Evolutionary conservation across 371 early-diverging fungal species (phyloP).

Genomic region (Chytridium lagenaria): DNA sequence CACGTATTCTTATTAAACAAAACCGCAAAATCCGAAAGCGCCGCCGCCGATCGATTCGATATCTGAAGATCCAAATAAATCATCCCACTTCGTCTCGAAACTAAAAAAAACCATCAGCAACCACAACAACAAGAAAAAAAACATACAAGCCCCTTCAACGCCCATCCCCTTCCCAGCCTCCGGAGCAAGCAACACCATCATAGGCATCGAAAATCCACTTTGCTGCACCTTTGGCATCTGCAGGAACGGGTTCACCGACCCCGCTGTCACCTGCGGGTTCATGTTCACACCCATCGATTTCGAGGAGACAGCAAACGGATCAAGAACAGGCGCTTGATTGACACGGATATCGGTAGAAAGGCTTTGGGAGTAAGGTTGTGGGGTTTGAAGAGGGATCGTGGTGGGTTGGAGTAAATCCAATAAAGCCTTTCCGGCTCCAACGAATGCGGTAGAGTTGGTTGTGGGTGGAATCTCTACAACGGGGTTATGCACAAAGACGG

Average conservation of each 20-base stretch:
- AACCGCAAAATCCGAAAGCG: constrained; percentile 53
- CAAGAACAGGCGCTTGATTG: background rate
- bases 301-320: constrained; percentile 12
- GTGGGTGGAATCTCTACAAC: background rate
- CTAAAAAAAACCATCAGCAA: constrained; percentile 32
- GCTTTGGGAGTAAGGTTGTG: background rate
- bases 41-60: constrained; percentile 41
- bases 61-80: constrained; percentile 45
- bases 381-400: background rate
- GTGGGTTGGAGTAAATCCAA: constrained; percentile 4
- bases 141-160: constrained; percentile 50
- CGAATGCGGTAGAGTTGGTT: background rate
- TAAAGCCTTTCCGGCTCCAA: constrained; percentile 8
- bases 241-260: constrained; percentile 21
- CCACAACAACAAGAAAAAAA: background rate
- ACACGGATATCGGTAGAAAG: background rate
- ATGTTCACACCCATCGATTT: background rate
- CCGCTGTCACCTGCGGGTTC: background rate
- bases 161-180: constrained; percentile 53
- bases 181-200: constrained; percentile 35
- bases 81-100: constrained; percentile 40
- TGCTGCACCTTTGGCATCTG: background rate
- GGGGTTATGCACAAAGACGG: background rate
- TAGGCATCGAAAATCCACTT: constrained; percentile 27
- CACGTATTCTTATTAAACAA: constrained; percentile 62